Evolutionary conservation across 441 rosid species (phyloP).

Genomic region (Brassica hybrid): DNA sequence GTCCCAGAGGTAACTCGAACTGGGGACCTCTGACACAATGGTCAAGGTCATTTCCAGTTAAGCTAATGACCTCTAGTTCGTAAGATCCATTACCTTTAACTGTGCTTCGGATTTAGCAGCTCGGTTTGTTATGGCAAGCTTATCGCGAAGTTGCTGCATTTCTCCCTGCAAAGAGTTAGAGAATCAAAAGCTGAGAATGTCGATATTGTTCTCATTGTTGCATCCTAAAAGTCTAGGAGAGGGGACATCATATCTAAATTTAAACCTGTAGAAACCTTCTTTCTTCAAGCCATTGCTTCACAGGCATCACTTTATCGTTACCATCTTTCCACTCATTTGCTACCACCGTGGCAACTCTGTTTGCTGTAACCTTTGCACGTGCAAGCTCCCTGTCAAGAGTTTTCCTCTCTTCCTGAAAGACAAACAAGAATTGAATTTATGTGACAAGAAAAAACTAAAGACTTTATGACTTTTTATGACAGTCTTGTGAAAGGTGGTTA

Average conservation of each 20-base stretch:
- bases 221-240: too few relatives aligned
- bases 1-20: too few relatives aligned
- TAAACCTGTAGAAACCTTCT: constrained; percentile 93
- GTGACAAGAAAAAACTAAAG: constrained; percentile 2
- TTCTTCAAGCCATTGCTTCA: constrained; percentile 98
- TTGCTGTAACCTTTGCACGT: constrained; percentile 97
- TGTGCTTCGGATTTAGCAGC: constrained; percentile 96
- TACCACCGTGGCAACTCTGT: constrained; percentile 96
- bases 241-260: neutral
- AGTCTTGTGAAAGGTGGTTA: constrained; percentile 23
- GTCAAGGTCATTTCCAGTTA: too few relatives aligned
- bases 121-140: constrained; percentile 80
- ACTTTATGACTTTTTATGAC: neutral
- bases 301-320: constrained; percentile 99
- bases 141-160: constrained; percentile 98
- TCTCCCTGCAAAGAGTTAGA: constrained; percentile 68
- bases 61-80: too few relatives aligned
- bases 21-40: too few relatives aligned
- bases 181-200: too few relatives aligned
- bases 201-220: neutral
- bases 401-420: constrained; percentile 97
- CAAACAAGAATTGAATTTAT: neutral
- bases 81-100: constrained; percentile 60
- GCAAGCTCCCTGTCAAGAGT: constrained; percentile 97
- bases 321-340: constrained; percentile 99